A percentile compares a stretch with the other conserved stretches of the same genome.
Evolutionary conservation across 257 asterid genomes (phyloP).

Genomic region (Solanum infundibuliforme): DNA sequence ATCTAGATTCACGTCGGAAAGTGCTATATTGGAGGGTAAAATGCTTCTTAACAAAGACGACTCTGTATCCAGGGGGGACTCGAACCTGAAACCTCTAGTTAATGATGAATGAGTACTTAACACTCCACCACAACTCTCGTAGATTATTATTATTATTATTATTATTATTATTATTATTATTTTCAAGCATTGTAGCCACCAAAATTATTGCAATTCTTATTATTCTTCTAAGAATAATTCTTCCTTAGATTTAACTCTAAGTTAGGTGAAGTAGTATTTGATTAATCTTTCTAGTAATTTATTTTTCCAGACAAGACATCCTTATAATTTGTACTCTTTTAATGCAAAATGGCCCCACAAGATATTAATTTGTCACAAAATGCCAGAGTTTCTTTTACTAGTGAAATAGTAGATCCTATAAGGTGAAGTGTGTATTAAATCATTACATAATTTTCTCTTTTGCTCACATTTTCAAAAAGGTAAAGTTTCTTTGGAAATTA

Average conservation of each 20-base stretch:
- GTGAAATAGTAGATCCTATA: background rate
- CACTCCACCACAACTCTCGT: no score
- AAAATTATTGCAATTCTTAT: background rate
- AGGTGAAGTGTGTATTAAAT: background rate
- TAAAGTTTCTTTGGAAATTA: background rate
- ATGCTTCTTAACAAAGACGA: no score
- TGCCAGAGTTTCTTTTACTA: constrained; percentile 7
- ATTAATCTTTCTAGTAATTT: background rate
- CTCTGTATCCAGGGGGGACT: rapidly evolving
- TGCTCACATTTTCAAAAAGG: background rate
- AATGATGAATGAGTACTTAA: no score
- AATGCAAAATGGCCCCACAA: constrained; percentile 9
- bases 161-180: no score
- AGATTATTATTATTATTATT: background rate
- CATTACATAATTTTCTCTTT: background rate
- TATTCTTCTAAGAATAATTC: background rate
- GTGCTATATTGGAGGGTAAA: no score
- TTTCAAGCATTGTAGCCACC: background rate
- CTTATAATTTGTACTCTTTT: background rate
- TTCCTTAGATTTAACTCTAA: background rate
- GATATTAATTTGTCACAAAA: constrained; percentile 30
- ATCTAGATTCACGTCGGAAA: rapidly evolving
- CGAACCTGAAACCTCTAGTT: no score
- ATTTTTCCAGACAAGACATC: background rate
- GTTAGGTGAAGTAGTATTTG: background rate